Evolutionary conservation across 257 asterid species (phyloP).

Genomic region (Plectranthus barbatus): DNA sequence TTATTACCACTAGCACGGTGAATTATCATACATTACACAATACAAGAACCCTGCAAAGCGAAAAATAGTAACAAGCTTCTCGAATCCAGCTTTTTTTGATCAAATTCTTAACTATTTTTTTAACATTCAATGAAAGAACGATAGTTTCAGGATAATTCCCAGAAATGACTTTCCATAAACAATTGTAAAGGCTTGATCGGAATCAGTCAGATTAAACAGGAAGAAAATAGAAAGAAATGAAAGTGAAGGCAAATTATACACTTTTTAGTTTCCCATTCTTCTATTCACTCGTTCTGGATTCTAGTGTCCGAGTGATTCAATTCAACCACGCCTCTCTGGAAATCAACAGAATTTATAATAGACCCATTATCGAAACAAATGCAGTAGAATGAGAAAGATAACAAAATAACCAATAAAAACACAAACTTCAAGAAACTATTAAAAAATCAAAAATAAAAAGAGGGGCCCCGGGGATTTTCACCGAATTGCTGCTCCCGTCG

Average conservation of each 20-base stretch:
- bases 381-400: background rate
- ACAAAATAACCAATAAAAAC: background rate
- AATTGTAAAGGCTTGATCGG: background rate
- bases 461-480: constrained; percentile 3
- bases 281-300: background rate
- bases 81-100: background rate
- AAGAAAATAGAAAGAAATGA: too few species aligned
- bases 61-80: background rate
- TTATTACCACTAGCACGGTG: background rate
- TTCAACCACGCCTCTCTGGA: background rate
- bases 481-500: constrained; percentile 30
- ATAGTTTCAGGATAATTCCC: background rate
- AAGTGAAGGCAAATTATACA: background rate
- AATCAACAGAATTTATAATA: background rate
- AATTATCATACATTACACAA: background rate
- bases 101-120: background rate
- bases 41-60: background rate
- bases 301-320: background rate
- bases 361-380: background rate
- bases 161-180: background rate
- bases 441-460: background rate
- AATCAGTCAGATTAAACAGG: background rate
- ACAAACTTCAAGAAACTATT: background rate
- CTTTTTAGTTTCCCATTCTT: background rate
- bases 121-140: background rate